These are phyloP conservation scores for Rhizopogon roseolus DNA, from an alignment of 768 basidiomycete species.

Conservation along the genomic window DNA sequence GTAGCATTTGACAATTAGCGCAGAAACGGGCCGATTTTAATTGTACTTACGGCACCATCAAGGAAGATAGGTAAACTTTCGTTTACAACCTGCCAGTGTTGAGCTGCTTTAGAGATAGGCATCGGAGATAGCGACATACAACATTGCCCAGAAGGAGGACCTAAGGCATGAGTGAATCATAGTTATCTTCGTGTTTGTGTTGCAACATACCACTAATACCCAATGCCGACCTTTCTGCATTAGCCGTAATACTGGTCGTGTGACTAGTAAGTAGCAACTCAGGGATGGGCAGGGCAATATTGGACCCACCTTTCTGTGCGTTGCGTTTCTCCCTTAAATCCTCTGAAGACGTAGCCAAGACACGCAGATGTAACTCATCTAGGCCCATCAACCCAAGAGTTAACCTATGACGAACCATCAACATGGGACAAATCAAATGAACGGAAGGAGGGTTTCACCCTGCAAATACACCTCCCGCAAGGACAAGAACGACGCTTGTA, in stretches of 20 bases:
- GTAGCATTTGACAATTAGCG: background rate
- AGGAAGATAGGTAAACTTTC: conserved; percentile 82
- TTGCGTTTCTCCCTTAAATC: conserved; percentile 61
- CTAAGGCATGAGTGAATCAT: conserved; percentile 28
- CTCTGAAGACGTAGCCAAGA: conserved; percentile 80
- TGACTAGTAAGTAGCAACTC: conserved; percentile 3
- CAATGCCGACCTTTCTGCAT: conserved; percentile 76
- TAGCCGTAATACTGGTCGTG: conserved; percentile 41
- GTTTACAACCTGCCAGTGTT: conserved; percentile 58
- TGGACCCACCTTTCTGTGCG: conserved; percentile 58
- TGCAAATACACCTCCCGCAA: conserved; percentile 88
- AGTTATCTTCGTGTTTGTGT: background rate
- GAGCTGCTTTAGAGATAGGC: background rate
- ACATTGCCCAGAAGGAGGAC: conserved; percentile 88
- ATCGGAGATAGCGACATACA: conserved; percentile 34
- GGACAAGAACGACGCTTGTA: conserved; percentile 64
- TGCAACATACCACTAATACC: conserved; percentile 76
- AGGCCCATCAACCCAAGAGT: conserved; percentile 93
- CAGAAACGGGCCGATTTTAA: conserved; percentile 1
- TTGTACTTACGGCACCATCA: conserved; percentile 52
- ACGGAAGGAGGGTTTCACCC: conserved; percentile 50
- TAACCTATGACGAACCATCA: conserved; percentile 40
- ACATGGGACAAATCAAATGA: background rate
- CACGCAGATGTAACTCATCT: conserved; percentile 86
- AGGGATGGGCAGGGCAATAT: background rate